phyloP scores from a whole-genome alignment of 495 filamentous ascomycete species.

The Penicillium maclennaniae region DNA sequence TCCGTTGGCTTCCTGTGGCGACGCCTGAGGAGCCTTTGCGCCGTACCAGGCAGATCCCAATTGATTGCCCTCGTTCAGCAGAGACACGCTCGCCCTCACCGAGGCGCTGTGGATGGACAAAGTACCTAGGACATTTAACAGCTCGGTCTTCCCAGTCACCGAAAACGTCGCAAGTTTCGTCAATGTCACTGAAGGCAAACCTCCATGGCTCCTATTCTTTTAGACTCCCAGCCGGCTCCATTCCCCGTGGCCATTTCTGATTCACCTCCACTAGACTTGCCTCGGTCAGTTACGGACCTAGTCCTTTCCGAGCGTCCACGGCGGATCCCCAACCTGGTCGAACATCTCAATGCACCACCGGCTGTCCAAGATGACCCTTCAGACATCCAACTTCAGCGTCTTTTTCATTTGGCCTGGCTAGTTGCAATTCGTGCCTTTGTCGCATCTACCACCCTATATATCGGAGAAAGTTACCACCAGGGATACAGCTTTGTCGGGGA shows the following conservation, averaged over 20 bases:
- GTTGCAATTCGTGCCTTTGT: slow-evolving; percentile 9
- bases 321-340: slow-evolving; percentile 8
- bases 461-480: slow-evolving; percentile 11
- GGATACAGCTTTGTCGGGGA: slow-evolving; percentile 14
- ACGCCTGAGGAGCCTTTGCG: not conserved
- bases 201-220: slow-evolving; percentile 11
- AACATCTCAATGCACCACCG: slow-evolving; percentile 4
- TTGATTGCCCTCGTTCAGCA: too few species aligned
- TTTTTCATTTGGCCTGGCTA: slow-evolving; percentile 17
- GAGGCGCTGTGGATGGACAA: not conserved
- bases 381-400: slow-evolving; percentile 17
- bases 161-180: not conserved
- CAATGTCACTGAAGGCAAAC: not conserved
- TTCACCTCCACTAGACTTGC: too few species aligned
- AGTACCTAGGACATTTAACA: not conserved
- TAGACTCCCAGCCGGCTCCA: not conserved
- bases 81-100: not conserved
- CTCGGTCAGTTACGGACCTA: not conserved
- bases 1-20: too few species aligned
- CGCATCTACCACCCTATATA: slow-evolving; percentile 11
- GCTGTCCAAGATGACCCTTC: slow-evolving; percentile 1
- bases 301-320: slow-evolving; percentile 2
- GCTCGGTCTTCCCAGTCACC: not conserved
- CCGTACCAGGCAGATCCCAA: not conserved
- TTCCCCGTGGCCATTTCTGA: not conserved